Evolutionary conservation across 2,329 filamentous ascomycete species (phyloP).

Genomic region (Nigrospora sphaerica): DNA sequence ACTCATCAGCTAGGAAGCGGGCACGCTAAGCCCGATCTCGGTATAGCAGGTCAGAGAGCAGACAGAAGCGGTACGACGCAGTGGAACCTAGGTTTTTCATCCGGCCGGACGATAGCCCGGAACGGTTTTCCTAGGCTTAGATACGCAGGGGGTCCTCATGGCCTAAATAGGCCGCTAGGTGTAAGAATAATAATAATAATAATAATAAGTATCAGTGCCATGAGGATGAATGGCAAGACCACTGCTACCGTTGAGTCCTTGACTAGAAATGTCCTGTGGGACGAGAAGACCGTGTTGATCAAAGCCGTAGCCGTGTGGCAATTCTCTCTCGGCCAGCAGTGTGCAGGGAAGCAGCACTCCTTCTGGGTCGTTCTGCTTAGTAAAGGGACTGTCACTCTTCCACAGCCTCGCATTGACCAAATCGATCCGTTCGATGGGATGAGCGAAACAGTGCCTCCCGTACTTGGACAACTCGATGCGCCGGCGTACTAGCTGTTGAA

Average conservation of each 20-base stretch:
- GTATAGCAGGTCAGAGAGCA: too few relatives aligned
- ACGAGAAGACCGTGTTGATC: not conserved
- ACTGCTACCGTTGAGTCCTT: not conserved
- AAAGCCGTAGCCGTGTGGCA: not conserved
- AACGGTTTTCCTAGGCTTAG: too few relatives aligned
- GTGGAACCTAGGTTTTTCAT: too few relatives aligned
- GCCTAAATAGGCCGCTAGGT: too few relatives aligned
- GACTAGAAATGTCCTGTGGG: not conserved
- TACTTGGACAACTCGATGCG: not conserved
- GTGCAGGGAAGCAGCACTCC: not conserved
- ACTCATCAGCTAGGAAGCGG: too few relatives aligned
- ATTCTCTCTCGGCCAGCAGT: not conserved
- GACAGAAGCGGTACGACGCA: too few relatives aligned
- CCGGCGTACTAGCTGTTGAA: not conserved
- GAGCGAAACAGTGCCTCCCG: not conserved
- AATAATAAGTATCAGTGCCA: not conserved
- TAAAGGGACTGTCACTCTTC: not conserved
- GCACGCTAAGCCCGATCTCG: too few relatives aligned
- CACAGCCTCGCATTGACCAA: not conserved
- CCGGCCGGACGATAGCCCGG: too few relatives aligned
- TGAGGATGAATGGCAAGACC: not conserved
- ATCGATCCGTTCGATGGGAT: conserved; percentile 1
- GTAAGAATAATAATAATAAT: too few relatives aligned
- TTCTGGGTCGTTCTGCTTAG: not conserved
- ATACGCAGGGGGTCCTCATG: too few relatives aligned